A percentile compares a stretch with the other conserved stretches of the same genome.
These are phyloP conservation scores for Calocybe indica DNA, from an alignment of 768 basidiomycete species.

Conservation along the genomic window DNA sequence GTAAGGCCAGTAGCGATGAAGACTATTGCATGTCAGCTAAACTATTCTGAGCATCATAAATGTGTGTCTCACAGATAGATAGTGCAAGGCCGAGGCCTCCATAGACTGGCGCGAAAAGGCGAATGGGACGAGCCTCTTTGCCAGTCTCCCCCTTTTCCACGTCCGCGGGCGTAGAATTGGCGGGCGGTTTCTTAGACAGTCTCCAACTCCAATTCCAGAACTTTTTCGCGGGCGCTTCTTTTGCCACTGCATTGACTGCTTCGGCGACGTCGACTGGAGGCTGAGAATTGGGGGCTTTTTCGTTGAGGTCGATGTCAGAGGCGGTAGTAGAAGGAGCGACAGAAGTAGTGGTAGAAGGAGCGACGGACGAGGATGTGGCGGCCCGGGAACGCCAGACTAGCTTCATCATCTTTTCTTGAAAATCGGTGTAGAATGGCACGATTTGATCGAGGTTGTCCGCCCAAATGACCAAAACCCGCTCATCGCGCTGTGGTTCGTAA, in stretches of 20 bases:
- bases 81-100: slow-evolving; percentile 64
- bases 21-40: slow-evolving; percentile 31
- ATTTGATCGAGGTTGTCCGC: slow-evolving; percentile 77
- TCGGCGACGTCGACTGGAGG: slow-evolving; percentile 21
- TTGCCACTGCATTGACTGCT: slow-evolving; percentile 24
- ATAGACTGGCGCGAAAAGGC: slow-evolving; percentile 69
- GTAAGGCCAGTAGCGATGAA: slow-evolving; percentile 61
- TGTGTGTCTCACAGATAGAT: slow-evolving; percentile 45
- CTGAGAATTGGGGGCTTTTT: slow-evolving; percentile 28
- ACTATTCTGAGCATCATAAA: slow-evolving; percentile 4
- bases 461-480: slow-evolving; percentile 81
- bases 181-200: slow-evolving; percentile 29
- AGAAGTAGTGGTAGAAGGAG: slow-evolving; percentile 31
- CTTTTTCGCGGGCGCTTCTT: slow-evolving; percentile 18
- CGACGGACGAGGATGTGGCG: slow-evolving; percentile 26
- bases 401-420: slow-evolving; percentile 63
- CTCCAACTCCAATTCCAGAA: slow-evolving; percentile 43
- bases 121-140: slow-evolving; percentile 35
- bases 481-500: slow-evolving; percentile 54
- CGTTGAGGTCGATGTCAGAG: slow-evolving; percentile 51
- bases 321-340: slow-evolving; percentile 39
- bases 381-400: slow-evolving; percentile 46
- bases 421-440: slow-evolving; percentile 66
- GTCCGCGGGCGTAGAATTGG: slow-evolving; percentile 28
- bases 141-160: slow-evolving; percentile 42